Evolutionary conservation across 2,329 filamentous ascomycete species (phyloP).

Genomic region (Botrytis elliptica): DNA sequence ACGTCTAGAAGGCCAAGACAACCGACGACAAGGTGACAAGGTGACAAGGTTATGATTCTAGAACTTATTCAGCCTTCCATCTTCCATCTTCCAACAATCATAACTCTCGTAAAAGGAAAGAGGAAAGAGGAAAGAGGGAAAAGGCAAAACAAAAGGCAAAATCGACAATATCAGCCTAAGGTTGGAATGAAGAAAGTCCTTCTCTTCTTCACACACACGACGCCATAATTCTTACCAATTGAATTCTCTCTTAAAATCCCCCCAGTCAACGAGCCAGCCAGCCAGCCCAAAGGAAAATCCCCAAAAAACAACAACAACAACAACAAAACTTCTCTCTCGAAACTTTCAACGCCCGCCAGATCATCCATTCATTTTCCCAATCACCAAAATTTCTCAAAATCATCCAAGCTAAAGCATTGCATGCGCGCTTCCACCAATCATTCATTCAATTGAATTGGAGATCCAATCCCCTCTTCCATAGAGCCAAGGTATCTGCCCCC

Average conservation of each 20-base stretch:
- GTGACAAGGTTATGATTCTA: conserved; percentile 1
- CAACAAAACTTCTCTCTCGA: background rate
- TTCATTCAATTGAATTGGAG: background rate
- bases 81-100: background rate
- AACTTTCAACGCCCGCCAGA: background rate
- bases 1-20: background rate
- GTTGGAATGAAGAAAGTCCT: background rate
- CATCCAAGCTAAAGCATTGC: background rate
- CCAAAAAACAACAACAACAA: background rate
- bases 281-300: background rate
- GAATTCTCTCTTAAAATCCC: background rate
- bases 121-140: too few species aligned
- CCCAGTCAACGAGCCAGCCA: too few species aligned
- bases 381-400: background rate
- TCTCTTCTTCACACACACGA: too few species aligned
- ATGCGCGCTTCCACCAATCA: conserved; percentile 13
- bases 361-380: conserved; percentile 3
- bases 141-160: background rate
- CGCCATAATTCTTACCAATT: conserved; percentile 7
- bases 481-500: conserved; percentile 1
- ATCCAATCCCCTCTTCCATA: conserved; percentile 1
- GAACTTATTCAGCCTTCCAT: background rate
- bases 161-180: background rate
- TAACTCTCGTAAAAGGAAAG: background rate
- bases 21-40: background rate